Conservation (phyloP, 352 stramenopile species). For the Thalassiosira livingstoniorum region DNA sequence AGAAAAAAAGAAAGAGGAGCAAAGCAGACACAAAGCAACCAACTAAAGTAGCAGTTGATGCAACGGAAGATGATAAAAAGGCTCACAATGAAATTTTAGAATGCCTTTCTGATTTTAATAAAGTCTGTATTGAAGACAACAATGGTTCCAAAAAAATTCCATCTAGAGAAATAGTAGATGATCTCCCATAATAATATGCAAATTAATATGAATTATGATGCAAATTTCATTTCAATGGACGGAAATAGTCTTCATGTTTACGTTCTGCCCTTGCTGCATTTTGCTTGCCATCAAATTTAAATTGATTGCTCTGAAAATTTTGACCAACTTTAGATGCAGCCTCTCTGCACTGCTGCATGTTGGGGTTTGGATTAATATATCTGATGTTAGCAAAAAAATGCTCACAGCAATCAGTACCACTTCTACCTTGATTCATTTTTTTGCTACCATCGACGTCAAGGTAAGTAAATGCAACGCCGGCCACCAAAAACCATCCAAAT, state of each 20-base stretch:
- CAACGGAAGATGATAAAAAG: not conserved
- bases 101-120: not conserved
- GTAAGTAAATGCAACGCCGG: constrained; percentile 8
- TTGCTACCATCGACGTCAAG: constrained; percentile 18
- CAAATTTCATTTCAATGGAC: not conserved
- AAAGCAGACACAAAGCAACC: not conserved
- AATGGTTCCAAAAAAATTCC: not conserved
- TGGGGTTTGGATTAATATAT: constrained; percentile 33
- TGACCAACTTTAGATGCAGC: not conserved
- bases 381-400: constrained; percentile 36
- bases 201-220: not conserved
- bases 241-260: not conserved
- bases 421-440: constrained; percentile 29
- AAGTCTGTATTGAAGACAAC: not conserved
- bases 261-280: constrained; percentile 10
- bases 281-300: not conserved
- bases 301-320: not conserved
- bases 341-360: constrained; percentile 11
- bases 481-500: constrained; percentile 38
- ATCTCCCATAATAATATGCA: not conserved
- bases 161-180: not conserved
- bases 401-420: constrained; percentile 37
- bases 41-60: not conserved
- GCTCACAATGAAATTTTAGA: not conserved
- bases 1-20: constrained; percentile 8